phyloP scores from a whole-genome alignment of 129 eudicot species.

The Escallonia herrerae region DNA sequence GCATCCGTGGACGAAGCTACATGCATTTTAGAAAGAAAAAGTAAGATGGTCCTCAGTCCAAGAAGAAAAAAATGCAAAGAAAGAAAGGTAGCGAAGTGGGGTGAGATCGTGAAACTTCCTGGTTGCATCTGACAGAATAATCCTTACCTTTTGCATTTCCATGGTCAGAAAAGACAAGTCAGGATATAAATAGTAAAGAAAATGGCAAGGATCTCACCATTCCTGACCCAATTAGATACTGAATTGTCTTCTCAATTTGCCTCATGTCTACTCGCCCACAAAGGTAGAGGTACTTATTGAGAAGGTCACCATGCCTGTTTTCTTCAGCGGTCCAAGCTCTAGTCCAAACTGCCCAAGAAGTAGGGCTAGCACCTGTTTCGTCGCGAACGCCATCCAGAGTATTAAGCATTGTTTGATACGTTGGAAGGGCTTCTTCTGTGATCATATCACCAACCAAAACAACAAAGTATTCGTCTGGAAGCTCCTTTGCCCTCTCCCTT shows the following conservation, averaged over 20 bases:
- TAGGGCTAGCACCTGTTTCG: constrained; percentile 86
- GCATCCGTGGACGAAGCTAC: no score
- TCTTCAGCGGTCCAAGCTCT: constrained; percentile 99
- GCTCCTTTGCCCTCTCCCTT: constrained; percentile 68
- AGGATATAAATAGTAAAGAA: not conserved
- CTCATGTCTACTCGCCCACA: constrained; percentile 83
- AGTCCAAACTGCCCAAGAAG: constrained; percentile 90
- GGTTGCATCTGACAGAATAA: no score
- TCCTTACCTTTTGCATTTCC: no score
- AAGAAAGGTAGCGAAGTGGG: no score
- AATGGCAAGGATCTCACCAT: constrained; percentile 45
- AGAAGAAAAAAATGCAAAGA: no score
- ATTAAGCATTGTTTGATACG: constrained; percentile 90
- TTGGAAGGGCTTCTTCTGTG: constrained; percentile 94
- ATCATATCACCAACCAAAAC: constrained; percentile 88
- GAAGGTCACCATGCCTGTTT: constrained; percentile 94
- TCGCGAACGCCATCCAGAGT: constrained; percentile 85
- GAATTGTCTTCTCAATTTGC: constrained; percentile 79
- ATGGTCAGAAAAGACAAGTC: no score
- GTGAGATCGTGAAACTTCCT: no score
- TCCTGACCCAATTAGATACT: constrained; percentile 87
- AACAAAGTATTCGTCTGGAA: constrained; percentile 83
- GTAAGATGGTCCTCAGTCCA: no score
- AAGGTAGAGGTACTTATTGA: constrained; percentile 74
- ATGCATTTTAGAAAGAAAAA: no score